Conservation (phyloP, 2,329 filamentous ascomycete genomes). For the Penicillium sp. region DNA sequence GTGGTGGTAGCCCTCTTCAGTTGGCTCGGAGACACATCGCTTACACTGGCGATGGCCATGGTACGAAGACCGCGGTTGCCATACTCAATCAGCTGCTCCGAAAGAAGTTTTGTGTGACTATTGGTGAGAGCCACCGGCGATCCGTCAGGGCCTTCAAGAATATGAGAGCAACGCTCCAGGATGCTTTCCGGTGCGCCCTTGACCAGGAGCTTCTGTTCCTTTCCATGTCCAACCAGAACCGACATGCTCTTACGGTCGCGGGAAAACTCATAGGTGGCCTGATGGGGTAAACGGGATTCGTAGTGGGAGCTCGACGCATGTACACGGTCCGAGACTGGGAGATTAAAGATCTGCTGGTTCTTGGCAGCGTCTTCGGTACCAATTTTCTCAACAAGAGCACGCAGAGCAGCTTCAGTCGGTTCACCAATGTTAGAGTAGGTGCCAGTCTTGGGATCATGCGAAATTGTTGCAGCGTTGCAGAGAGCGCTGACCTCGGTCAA, state of each 20-base stretch:
- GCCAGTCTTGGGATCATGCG: constrained; percentile 70
- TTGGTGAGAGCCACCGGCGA: constrained; percentile 67
- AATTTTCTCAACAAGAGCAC: constrained; percentile 88
- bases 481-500: constrained; percentile 65
- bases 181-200: constrained; percentile 96
- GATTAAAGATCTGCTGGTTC: constrained; percentile 48
- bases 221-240: constrained; percentile 69
- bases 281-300: constrained; percentile 64
- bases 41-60: constrained; percentile 82
- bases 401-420: constrained; percentile 87
- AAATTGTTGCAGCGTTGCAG: constrained; percentile 82
- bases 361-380: constrained; percentile 65
- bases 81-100: constrained; percentile 78
- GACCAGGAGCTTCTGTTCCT: constrained; percentile 74
- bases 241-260: constrained; percentile 99
- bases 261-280: constrained; percentile 94
- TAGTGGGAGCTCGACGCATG: constrained; percentile 82
- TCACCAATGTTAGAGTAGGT: constrained; percentile 82
- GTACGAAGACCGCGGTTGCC: constrained; percentile 89
- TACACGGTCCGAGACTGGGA: constrained; percentile 56
- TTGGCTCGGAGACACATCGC: constrained; percentile 66
- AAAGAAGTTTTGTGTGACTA: constrained; percentile 63
- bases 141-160: constrained; percentile 69
- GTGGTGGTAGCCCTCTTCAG: constrained; percentile 71
- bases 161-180: constrained; percentile 82